phyloP scores from a whole-genome alignment of 495 filamentous ascomycete species.

The Penicillium silybi region DNA sequence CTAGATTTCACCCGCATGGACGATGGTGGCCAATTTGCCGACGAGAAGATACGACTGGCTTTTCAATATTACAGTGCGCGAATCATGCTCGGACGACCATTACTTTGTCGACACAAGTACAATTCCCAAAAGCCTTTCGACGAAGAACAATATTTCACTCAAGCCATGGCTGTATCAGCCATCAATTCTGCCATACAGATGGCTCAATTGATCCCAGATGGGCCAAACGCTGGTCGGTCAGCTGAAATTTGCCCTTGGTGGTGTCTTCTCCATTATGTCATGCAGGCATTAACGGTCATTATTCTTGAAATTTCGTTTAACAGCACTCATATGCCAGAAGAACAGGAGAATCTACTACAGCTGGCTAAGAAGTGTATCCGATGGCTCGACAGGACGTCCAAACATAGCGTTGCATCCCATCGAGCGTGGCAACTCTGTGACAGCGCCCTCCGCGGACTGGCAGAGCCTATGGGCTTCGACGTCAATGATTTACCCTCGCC shows the following conservation, averaged over 20 bases:
- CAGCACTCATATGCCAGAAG: constrained; percentile 48
- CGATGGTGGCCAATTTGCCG: constrained; percentile 13
- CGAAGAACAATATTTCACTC: constrained; percentile 41
- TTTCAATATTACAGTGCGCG: constrained; percentile 56
- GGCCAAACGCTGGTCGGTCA: constrained; percentile 29
- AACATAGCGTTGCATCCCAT: constrained; percentile 46
- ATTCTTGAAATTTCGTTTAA: constrained; percentile 59
- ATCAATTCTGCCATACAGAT: constrained; percentile 50
- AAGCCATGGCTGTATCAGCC: constrained; percentile 46
- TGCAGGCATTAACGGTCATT: constrained; percentile 57
- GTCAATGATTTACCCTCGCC: background rate
- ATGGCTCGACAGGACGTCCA: constrained; percentile 55
- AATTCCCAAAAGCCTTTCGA: constrained; percentile 21
- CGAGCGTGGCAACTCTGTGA: constrained; percentile 45
- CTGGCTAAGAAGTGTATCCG: constrained; percentile 51
- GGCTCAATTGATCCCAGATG: constrained; percentile 46
- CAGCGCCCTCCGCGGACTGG: constrained; percentile 31
- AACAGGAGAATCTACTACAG: constrained; percentile 41
- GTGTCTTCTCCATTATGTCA: constrained; percentile 59
- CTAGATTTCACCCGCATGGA: constrained; percentile 42
- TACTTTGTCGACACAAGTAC: constrained; percentile 47
- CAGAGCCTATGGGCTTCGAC: background rate
- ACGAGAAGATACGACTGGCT: constrained; percentile 39
- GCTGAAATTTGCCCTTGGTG: constrained; percentile 57
- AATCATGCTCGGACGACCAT: constrained; percentile 59